Conservation (phyloP, 129 eudicot species). For the Chrysanthemum lavandulifolium region DNA sequence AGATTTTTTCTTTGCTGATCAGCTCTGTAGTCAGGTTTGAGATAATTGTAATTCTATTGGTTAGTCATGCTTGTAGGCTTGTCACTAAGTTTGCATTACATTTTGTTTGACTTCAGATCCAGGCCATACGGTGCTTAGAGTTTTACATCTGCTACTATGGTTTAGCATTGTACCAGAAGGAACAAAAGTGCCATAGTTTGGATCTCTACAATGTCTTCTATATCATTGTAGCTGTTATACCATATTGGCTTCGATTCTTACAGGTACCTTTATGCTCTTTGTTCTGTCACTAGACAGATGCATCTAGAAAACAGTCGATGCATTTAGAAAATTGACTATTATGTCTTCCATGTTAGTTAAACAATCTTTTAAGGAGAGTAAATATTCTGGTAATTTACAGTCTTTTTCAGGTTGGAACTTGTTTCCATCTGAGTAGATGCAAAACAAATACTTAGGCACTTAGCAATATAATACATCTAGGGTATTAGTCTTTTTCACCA, state of each 20-base stretch:
- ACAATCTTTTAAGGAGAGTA: neutral
- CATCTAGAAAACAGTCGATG: neutral
- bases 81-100: constrained; percentile 7
- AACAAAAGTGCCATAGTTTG: constrained; percentile 42
- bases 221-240: constrained; percentile 59
- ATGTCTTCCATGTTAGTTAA: neutral
- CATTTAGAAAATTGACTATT: neutral
- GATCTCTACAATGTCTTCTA: constrained; percentile 67
- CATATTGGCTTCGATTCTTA: constrained; percentile 77
- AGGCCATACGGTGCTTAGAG: constrained; percentile 73
- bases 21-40: constrained; percentile 76
- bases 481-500: constrained; percentile 4
- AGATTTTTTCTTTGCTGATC: constrained; percentile 89
- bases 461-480: neutral
- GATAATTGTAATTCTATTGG: constrained; percentile 5
- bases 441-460: neutral
- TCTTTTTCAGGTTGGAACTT: neutral
- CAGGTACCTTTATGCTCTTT: constrained; percentile 49
- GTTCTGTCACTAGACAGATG: neutral
- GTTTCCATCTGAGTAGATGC: neutral
- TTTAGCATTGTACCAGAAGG: constrained; percentile 31
- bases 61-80: neutral
- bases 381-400: neutral
- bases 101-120: constrained; percentile 48
- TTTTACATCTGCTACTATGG: constrained; percentile 76